phyloP scores from a whole-genome alignment of 768 basidiomycete genomes.

The Mycena pura region DNA sequence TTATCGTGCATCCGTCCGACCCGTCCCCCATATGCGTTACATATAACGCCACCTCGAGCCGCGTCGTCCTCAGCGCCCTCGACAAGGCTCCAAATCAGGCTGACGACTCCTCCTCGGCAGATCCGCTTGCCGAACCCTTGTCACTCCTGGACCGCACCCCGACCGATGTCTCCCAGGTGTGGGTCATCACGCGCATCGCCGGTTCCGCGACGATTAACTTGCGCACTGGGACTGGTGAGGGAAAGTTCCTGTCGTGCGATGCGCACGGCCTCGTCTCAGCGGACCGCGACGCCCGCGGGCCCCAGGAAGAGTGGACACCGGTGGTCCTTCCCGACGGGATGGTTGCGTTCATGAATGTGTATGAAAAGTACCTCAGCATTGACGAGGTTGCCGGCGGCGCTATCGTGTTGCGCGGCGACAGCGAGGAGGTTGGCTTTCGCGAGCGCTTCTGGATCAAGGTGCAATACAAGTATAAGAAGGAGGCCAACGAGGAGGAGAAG shows the following conservation, averaged over 20 bases:
- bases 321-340: conserved; percentile 83
- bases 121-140: conserved; percentile 45
- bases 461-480: conserved; percentile 87
- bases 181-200: conserved; percentile 88
- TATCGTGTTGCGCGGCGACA: conserved; percentile 81
- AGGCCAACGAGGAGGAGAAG: conserved; percentile 80
- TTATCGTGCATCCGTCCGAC: conserved; percentile 83
- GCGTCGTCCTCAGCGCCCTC: conserved; percentile 68
- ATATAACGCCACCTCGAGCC: conserved; percentile 77
- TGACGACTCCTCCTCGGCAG: conserved; percentile 57
- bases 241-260: conserved; percentile 91
- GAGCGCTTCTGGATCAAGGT: conserved; percentile 92
- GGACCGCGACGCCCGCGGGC: conserved; percentile 87
- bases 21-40: conserved; percentile 79
- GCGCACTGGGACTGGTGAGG: conserved; percentile 85
- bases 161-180: conserved; percentile 86
- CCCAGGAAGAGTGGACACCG: conserved; percentile 94
- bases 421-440: conserved; percentile 82
- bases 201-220: conserved; percentile 87
- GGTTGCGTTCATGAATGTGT: conserved; percentile 87
- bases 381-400: conserved; percentile 89
- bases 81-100: conserved; percentile 50
- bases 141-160: conserved; percentile 72
- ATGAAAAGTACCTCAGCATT: conserved; percentile 85
- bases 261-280: conserved; percentile 83